Base-by-base conservation (phyloP, 2,329 filamentous ascomycete species). In the Epichloe hybrida region DNA sequence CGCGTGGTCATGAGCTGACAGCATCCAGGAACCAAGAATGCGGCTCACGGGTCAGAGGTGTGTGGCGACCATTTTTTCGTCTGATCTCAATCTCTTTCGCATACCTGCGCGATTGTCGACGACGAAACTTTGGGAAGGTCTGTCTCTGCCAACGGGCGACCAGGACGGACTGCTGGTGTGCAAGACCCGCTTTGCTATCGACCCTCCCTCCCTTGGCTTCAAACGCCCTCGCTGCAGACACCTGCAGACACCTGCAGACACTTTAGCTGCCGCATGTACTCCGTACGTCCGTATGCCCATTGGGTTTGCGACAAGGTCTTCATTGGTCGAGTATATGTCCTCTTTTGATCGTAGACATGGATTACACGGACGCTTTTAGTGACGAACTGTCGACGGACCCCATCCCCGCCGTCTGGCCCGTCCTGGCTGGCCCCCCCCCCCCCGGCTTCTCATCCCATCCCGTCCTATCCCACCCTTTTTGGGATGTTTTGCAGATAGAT, bases 41-140 rank as follows among this genome's bases (percentile, higher is more conserved):
- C 58, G 59, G 53, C 52, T 55, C 53, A 42, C 58, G 54, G 57
- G 56, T 54, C 53, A 54, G 55, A 61, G 48, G 49, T 49, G 48
- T 49, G 45, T 49, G 55, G 59, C 58, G 54, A 50, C 57, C 54
- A 54, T 36, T 56, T 46, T 48, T 49, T 56, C 69, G 65, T 67
- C 63, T 68, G 60, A 65, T 62, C 56, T 56, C 64, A 69, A 72
- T 72, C 61, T 71, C 61, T 55, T 61, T 58, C 61, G 38, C 69
- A 71, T 72, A 62, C 69, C 69, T 59, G 52, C 54, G 53, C 49
- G 48, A 48, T 39, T 44, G 43, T 53, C 44, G 48, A 48, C 44
- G 48, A 48, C 38, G 45, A 49, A 46, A 27, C 40, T 15, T 36
- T 35, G 17, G 12, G 17, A 46, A 46, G 45, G 34, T 41, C 46